Percentiles rank a stretch among this genome's conserved stretches.
phyloP scores from a whole-genome alignment of 108 stramenopile genomes.

The Pseudonitzschia delicatissima region DNA sequence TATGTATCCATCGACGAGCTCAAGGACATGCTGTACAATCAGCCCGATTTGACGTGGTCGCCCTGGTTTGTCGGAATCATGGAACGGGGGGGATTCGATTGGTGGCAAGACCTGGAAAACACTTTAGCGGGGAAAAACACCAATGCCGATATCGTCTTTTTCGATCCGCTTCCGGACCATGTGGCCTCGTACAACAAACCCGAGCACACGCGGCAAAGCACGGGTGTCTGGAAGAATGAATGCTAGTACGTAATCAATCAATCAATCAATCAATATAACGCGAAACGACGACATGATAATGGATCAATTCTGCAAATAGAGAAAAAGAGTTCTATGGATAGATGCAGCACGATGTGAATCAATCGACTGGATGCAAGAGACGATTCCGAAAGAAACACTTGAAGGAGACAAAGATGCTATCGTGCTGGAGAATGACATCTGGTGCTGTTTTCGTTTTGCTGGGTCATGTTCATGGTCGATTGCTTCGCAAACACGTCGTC shows the following conservation, averaged over 20 bases:
- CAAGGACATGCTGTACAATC: constrained; percentile 38
- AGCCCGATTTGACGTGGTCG: constrained; percentile 38
- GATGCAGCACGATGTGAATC: too few species aligned
- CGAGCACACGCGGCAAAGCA: constrained; percentile 25
- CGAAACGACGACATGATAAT: too few species aligned
- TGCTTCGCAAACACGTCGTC: too few species aligned
- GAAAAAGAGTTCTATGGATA: too few species aligned
- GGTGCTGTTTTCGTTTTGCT: too few species aligned
- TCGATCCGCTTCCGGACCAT: constrained; percentile 41
- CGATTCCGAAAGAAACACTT: too few species aligned
- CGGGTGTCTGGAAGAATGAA: constrained; percentile 26
- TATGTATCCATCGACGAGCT: constrained; percentile 49
- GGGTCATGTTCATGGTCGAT: too few species aligned
- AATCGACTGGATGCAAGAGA: too few species aligned
- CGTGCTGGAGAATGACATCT: too few species aligned
- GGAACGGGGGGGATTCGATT: constrained; percentile 53
- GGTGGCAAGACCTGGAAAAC: constrained; percentile 48
- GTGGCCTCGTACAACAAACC: constrained; percentile 41
- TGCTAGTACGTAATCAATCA: background rate
- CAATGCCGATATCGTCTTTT: constrained; percentile 33
- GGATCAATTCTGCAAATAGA: too few species aligned
- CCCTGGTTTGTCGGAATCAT: constrained; percentile 63
- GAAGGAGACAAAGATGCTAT: too few species aligned
- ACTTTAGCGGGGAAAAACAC: constrained; percentile 37
- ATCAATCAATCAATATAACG: too few species aligned